Conservation (phyloP, 257 asterid genomes). For the Schizonepeta tenuifolia region DNA sequence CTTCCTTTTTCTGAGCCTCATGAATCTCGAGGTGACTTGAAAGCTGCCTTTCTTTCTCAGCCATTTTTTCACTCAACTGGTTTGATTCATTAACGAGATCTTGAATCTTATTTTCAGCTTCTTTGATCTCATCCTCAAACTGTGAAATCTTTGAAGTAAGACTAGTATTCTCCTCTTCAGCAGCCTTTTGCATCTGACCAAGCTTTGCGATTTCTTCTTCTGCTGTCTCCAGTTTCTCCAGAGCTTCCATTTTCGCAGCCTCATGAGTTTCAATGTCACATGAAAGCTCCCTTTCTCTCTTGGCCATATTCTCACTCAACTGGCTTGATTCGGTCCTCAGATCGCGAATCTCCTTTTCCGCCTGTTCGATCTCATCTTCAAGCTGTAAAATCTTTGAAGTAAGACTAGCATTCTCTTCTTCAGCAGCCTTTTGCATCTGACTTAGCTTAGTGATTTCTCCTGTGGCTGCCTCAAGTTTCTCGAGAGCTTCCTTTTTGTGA, state of each 20-base stretch:
- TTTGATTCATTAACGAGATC: slow-evolving; percentile 49
- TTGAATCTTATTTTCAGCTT: slow-evolving; percentile 53
- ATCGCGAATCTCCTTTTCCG: slow-evolving; percentile 47
- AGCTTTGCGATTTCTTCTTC: slow-evolving; percentile 34
- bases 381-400: slow-evolving; percentile 38
- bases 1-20: slow-evolving; percentile 37
- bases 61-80: slow-evolving; percentile 41
- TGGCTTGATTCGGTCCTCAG: slow-evolving; percentile 47
- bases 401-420: slow-evolving; percentile 45
- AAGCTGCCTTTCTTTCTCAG: slow-evolving; percentile 27
- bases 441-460: slow-evolving; percentile 23
- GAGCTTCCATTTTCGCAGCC: slow-evolving; percentile 37
- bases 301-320: slow-evolving; percentile 39
- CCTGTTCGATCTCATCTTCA: slow-evolving; percentile 43
- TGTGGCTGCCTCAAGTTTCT: slow-evolving; percentile 34
- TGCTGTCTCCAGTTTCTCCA: slow-evolving; percentile 41
- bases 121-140: slow-evolving; percentile 46
- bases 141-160: slow-evolving; percentile 39
- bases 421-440: slow-evolving; percentile 36
- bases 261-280: slow-evolving; percentile 33
- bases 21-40: slow-evolving; percentile 35
- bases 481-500: slow-evolving; percentile 47
- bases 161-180: slow-evolving; percentile 47
- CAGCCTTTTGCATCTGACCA: slow-evolving; percentile 33
- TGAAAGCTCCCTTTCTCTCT: slow-evolving; percentile 30